Evolutionary conservation across 306 rosid genomes (phyloP).

Genomic region (Vachellia collinsii): DNA sequence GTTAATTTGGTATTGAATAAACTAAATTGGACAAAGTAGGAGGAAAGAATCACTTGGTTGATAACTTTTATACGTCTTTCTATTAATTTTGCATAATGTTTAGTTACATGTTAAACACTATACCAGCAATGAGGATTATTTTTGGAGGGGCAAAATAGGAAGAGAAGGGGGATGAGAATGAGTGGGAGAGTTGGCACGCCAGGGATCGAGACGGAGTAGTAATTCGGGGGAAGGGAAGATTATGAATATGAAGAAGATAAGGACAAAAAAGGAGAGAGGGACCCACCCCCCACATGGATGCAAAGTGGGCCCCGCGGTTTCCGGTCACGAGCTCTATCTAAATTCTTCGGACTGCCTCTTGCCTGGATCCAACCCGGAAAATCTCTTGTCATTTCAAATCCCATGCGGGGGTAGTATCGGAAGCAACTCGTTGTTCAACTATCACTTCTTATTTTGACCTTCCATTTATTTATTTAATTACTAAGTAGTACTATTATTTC

Average conservation of each 20-base stretch:
- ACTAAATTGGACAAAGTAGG: too few species aligned
- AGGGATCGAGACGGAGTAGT: conserved; percentile 21
- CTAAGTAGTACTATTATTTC: too few species aligned
- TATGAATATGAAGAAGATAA: background rate
- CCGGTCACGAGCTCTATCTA: background rate
- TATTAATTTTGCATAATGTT: too few species aligned
- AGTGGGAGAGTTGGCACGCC: conserved; percentile 24
- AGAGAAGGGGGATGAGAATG: background rate
- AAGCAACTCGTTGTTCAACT: background rate
- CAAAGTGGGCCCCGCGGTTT: conserved; percentile 31
- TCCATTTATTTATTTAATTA: too few species aligned
- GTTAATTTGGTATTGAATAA: too few species aligned
- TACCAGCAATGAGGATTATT: background rate
- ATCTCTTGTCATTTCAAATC: background rate
- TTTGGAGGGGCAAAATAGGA: background rate
- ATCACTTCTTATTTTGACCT: background rate
- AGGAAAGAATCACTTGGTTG: conserved; percentile 44
- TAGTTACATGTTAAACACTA: too few species aligned
- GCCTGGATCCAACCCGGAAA: conserved; percentile 51
- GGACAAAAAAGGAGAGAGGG: conserved; percentile 6
- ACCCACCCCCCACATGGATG: background rate
- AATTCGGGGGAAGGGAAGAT: background rate
- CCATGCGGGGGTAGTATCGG: background rate
- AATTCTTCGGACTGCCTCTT: background rate
- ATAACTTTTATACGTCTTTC: too few species aligned